Conservation (phyloP, 2,329 filamentous ascomycete genomes). For the Ophiostoma piceae region DNA sequence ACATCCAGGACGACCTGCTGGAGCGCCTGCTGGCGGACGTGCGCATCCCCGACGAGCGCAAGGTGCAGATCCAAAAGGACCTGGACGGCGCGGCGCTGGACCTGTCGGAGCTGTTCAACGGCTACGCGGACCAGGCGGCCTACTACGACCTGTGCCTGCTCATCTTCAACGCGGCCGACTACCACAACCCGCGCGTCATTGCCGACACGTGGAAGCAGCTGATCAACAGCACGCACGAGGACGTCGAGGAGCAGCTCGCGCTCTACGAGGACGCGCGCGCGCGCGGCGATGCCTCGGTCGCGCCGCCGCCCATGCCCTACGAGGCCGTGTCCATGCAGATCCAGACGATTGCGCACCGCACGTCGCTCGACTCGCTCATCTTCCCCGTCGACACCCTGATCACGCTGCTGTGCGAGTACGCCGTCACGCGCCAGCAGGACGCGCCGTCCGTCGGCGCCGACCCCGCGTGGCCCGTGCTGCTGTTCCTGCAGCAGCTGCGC, state of each 20-base stretch:
- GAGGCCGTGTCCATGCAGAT: constrained; percentile 63
- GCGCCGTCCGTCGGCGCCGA: constrained; percentile 52
- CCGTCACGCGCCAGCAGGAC: constrained; percentile 54
- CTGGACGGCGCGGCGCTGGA: constrained; percentile 74
- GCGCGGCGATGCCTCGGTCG: constrained; percentile 26
- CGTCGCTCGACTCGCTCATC: constrained; percentile 59
- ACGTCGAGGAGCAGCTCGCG: constrained; percentile 43
- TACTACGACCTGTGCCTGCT: constrained; percentile 92
- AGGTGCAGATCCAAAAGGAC: constrained; percentile 57
- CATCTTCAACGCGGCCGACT: constrained; percentile 88
- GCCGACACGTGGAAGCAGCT: constrained; percentile 77
- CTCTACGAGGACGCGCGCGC: constrained; percentile 36
- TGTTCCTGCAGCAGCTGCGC: constrained; percentile 51
- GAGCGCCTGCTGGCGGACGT: constrained; percentile 69
- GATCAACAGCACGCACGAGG: constrained; percentile 64
- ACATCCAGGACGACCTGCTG: constrained; percentile 88
- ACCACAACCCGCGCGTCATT: constrained; percentile 82
- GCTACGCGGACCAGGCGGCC: constrained; percentile 75
- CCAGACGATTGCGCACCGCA: constrained; percentile 59
- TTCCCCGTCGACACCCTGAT: constrained; percentile 59
- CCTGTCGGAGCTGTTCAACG: constrained; percentile 83
- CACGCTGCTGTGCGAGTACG: constrained; percentile 58
- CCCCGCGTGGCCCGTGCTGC: constrained; percentile 51
- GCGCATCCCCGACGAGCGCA: constrained; percentile 60
- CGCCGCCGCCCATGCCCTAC: constrained; percentile 55